Conservation (phyloP, 2,329 filamentous ascomycete species). For the Neofusicoccum parvum region DNA sequence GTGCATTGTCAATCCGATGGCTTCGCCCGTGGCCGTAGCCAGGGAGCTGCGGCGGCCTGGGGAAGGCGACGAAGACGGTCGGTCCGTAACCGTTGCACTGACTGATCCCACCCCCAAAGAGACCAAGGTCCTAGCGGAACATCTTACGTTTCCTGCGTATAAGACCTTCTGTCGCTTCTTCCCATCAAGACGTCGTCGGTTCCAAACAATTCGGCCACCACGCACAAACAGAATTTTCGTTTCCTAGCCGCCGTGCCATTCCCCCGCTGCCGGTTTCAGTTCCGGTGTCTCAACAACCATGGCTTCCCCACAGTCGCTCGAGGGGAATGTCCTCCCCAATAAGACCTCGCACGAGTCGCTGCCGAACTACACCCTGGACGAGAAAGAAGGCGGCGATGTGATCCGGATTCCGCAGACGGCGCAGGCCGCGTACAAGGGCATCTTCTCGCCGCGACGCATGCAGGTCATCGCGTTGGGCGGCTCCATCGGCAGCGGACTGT, state of each 20-base stretch:
- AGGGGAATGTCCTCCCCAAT: background rate
- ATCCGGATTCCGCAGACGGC: slow-evolving; percentile 13
- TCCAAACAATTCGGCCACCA: background rate
- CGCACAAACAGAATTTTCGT: background rate
- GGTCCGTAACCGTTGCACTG: slow-evolving; percentile 15
- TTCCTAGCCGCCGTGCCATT: background rate
- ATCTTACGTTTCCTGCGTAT: slow-evolving; percentile 4
- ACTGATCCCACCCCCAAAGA: slow-evolving; percentile 11
- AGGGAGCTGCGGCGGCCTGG: background rate
- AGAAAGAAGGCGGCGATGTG: slow-evolving; percentile 14
- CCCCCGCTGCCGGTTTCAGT: background rate
- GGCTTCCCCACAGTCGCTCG: background rate
- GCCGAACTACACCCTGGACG: background rate
- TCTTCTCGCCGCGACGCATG: slow-evolving; percentile 19
- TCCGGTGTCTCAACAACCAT: background rate
- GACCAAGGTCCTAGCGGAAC: slow-evolving; percentile 12
- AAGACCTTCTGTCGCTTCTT: background rate
- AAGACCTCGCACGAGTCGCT: slow-evolving; percentile 6
- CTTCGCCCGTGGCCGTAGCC: background rate
- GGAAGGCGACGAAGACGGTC: background rate
- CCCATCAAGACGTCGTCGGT: background rate
- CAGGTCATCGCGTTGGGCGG: slow-evolving; percentile 33
- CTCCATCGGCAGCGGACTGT: slow-evolving; percentile 36
- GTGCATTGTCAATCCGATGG: slow-evolving; percentile 18
- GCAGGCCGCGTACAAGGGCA: slow-evolving; percentile 19